Evolutionary conservation across 2,329 filamentous ascomycete species (phyloP).

Genomic region (Coniochaeta hoffmannii): DNA sequence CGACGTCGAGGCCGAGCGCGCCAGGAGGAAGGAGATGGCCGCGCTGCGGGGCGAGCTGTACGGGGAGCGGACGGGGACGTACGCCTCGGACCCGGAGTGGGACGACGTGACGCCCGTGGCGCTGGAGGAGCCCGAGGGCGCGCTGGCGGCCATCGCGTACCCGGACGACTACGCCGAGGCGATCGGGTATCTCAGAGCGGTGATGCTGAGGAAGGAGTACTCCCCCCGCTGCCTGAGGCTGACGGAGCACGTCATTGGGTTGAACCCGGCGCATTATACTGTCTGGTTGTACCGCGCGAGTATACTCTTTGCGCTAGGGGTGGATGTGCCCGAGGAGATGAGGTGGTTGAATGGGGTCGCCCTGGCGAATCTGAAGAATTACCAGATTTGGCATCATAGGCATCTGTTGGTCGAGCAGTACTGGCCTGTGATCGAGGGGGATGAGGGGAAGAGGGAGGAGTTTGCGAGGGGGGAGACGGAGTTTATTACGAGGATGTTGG

Average conservation of each 20-base stretch:
- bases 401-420: constrained; percentile 57
- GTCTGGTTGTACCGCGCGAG: constrained; percentile 94
- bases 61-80: constrained; percentile 38
- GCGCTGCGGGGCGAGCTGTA: constrained; percentile 43
- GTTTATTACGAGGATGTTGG: constrained; percentile 77
- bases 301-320: constrained; percentile 60
- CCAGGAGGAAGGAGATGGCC: constrained; percentile 43
- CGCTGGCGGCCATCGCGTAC: constrained; percentile 90
- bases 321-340: constrained; percentile 64
- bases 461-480: constrained; percentile 55
- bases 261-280: constrained; percentile 97
- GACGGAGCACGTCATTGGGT: constrained; percentile 80
- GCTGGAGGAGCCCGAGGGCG: constrained; percentile 73
- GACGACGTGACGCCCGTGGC: constrained; percentile 77
- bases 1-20: constrained; percentile 38
- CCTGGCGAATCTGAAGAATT: constrained; percentile 86
- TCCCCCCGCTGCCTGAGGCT: constrained; percentile 70
- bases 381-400: constrained; percentile 88
- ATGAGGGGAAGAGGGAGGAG: background rate
- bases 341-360: constrained; percentile 81
- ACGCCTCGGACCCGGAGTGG: constrained; percentile 68
- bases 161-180: constrained; percentile 84
- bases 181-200: constrained; percentile 84
- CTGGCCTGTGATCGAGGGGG: constrained; percentile 41
- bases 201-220: constrained; percentile 85